These are phyloP conservation scores for Ophiorrhiza pumila DNA, from an alignment of 257 asterid genomes.

Conservation along the genomic window DNA sequence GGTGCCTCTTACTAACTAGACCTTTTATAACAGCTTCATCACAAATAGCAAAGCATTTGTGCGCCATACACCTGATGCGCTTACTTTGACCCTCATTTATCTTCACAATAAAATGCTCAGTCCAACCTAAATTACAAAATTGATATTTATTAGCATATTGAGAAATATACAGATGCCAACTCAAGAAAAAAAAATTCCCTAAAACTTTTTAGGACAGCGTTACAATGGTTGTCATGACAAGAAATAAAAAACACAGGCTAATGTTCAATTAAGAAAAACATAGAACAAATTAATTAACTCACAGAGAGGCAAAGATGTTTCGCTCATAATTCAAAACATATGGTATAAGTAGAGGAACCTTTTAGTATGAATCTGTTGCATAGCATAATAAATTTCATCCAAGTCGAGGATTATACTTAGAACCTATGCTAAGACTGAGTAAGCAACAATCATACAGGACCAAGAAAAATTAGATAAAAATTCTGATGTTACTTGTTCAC, in stretches of 20 bases:
- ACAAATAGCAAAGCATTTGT: constrained; percentile 82
- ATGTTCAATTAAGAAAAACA: neutral
- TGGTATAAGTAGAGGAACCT: neutral
- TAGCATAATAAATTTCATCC: neutral
- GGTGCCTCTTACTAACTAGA: constrained; percentile 59
- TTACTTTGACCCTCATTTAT: constrained; percentile 96
- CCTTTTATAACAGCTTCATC: constrained; percentile 68
- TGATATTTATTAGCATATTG: neutral
- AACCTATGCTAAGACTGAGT: neutral
- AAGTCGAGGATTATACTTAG: neutral
- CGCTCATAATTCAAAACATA: neutral
- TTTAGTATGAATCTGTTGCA: neutral
- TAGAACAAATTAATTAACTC: neutral
- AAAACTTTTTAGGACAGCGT: neutral
- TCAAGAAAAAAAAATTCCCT: neutral
- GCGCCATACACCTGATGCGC: constrained; percentile 95
- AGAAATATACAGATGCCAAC: neutral
- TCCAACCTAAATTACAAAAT: constrained; percentile 67
- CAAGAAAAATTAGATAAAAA: neutral
- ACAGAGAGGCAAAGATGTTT: neutral
- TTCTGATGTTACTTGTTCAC: neutral
- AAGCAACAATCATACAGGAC: neutral
- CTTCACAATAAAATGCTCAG: constrained; percentile 92
- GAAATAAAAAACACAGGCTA: neutral
- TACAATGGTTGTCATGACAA: neutral